Evolutionary conservation across 1,139 yeast genomes (phyloP).

Genomic region (Kazachstania sp.): DNA sequence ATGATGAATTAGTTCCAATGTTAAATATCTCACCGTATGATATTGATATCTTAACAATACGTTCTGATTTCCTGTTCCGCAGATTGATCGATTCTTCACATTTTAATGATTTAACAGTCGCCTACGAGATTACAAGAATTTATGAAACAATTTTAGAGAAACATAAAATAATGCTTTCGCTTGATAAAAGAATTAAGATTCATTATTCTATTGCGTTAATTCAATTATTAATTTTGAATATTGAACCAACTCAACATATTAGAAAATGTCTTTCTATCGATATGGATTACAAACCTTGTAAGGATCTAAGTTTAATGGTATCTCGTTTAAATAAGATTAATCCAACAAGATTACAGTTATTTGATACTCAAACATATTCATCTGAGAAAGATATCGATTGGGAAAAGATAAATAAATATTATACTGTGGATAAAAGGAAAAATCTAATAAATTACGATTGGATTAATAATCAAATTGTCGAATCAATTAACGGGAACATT

Average conservation of each 20-base stretch:
- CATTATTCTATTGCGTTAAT: constrained; percentile 18
- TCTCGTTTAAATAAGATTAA: constrained; percentile 22
- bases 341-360: constrained; percentile 18
- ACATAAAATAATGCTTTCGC: constrained; percentile 13
- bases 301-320: constrained; percentile 18
- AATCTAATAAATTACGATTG: constrained; percentile 5
- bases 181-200: constrained; percentile 18
- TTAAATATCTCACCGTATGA: constrained; percentile 19
- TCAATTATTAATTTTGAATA: constrained; percentile 22
- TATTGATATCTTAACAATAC: constrained; percentile 10
- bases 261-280: constrained; percentile 28
- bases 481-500: constrained; percentile 2
- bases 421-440: constrained; percentile 15
- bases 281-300: constrained; percentile 28
- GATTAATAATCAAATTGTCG: not conserved
- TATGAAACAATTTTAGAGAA: constrained; percentile 23
- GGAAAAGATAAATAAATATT: constrained; percentile 17
- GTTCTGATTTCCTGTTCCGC: constrained; percentile 11
- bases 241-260: constrained; percentile 20
- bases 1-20: constrained; percentile 13
- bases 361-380: constrained; percentile 21
- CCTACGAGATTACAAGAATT: constrained; percentile 15
- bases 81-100: constrained; percentile 7
- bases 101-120: constrained; percentile 13
- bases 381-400: constrained; percentile 13